Evolutionary conservation across 1,139 yeast genomes (phyloP).

Genomic region (Hemisphaericaspora xylofermentans): DNA sequence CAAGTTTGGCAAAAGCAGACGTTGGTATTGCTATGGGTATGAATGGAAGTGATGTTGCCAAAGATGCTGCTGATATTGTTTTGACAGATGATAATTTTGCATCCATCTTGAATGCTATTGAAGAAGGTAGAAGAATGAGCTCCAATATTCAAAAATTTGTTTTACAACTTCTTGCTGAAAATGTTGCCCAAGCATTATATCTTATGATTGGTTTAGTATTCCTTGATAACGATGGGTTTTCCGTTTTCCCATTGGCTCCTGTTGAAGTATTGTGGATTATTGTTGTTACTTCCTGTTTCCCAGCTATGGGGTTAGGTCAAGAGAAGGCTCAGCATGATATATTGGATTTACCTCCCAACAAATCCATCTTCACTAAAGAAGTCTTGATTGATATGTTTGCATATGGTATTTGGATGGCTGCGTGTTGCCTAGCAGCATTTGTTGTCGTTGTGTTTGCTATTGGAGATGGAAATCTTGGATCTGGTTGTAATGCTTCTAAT

Average conservation of each 20-base stretch:
- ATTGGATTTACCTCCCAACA: constrained; percentile 65
- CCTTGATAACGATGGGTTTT: constrained; percentile 54
- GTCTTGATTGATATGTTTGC: constrained; percentile 70
- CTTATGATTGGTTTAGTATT: constrained; percentile 73
- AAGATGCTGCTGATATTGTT: constrained; percentile 58
- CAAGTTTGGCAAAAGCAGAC: constrained; percentile 75
- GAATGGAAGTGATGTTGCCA: constrained; percentile 57
- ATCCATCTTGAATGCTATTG: constrained; percentile 57
- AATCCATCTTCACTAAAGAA: constrained; percentile 67
- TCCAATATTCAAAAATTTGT: constrained; percentile 80
- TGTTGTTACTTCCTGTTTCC: constrained; percentile 77
- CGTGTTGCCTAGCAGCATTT: constrained; percentile 67
- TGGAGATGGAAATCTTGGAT: constrained; percentile 70
- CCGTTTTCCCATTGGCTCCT: constrained; percentile 78
- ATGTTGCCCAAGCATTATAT: constrained; percentile 74
- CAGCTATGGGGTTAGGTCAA: constrained; percentile 85
- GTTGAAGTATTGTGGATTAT: constrained; percentile 81
- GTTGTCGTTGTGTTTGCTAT: constrained; percentile 63
- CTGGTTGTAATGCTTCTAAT: constrained; percentile 50
- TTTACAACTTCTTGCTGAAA: constrained; percentile 74
- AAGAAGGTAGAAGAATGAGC: constrained; percentile 82
- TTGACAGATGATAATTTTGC: constrained; percentile 52
- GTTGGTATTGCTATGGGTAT: constrained; percentile 63
- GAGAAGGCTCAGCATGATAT: constrained; percentile 67
- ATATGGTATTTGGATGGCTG: constrained; percentile 76